These are phyloP conservation scores for Casuarina equisetifolia DNA, from an alignment of 306 rosid species.

Conservation along the genomic window DNA sequence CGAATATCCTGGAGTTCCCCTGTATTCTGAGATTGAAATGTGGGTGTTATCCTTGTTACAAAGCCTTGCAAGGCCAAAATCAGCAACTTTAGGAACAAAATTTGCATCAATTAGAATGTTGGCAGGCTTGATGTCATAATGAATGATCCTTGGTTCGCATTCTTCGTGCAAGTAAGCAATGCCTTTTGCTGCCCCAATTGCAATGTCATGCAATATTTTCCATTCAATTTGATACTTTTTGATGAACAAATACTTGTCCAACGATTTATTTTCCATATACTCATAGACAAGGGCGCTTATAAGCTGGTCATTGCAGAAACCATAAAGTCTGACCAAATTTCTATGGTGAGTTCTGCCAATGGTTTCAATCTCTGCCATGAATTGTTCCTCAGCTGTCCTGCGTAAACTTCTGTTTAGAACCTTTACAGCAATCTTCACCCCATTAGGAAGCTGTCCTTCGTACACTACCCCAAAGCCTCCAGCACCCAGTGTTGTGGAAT, in stretches of 20 bases:
- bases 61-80: conserved; percentile 17
- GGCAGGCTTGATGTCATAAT: conserved; percentile 14
- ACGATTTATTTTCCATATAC: not conserved
- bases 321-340: conserved; percentile 20
- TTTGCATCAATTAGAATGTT: conserved; percentile 9
- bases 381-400: conserved; percentile 12
- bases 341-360: conserved; percentile 13
- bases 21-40: not conserved
- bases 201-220: conserved; percentile 2
- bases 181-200: conserved; percentile 11
- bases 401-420: not conserved
- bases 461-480: conserved; percentile 1
- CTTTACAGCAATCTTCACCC: conserved; percentile 15
- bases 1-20: conserved; percentile 24
- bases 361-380: conserved; percentile 21
- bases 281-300: conserved; percentile 5
- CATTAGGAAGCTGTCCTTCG: conserved; percentile 5
- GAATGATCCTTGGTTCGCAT: conserved; percentile 16
- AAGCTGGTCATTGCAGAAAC: conserved; percentile 8
- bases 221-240: not conserved
- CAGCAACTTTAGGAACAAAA: not conserved
- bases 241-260: conserved; percentile 1
- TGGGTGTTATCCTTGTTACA: not conserved
- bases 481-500: not conserved
- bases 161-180: conserved; percentile 22